Conservation (phyloP, 2,329 filamentous ascomycete species). For the Talaromyces sp. region DNA sequence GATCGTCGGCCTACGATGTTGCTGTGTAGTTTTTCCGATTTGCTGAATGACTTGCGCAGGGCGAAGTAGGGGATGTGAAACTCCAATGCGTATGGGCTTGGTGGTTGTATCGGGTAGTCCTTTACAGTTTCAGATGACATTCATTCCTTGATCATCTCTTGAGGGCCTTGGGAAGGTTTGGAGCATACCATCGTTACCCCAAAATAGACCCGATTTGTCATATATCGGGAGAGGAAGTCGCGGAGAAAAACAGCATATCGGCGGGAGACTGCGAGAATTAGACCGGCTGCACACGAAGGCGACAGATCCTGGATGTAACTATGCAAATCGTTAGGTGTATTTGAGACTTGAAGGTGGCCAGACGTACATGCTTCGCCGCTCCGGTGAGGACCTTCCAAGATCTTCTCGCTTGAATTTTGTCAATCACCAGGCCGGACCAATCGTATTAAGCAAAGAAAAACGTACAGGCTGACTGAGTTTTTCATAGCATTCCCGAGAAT, state of each 20-base stretch:
- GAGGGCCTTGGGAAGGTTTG: background rate
- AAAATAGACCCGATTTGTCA: background rate
- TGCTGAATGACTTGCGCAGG: background rate
- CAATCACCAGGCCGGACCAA: background rate
- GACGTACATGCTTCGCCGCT: slow-evolving; percentile 6
- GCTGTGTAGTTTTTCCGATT: background rate
- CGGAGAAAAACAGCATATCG: background rate
- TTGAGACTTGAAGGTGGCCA: background rate
- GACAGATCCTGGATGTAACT: slow-evolving; percentile 7
- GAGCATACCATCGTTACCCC: slow-evolving; percentile 1
- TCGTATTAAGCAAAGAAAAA: too few relatives aligned
- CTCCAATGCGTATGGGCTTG: background rate
- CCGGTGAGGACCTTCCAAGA: background rate
- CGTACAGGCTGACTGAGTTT: background rate
- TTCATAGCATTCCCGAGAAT: background rate
- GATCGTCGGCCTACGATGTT: background rate
- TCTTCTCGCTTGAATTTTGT: background rate
- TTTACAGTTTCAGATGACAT: background rate
- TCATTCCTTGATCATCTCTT: background rate
- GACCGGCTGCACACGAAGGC: background rate
- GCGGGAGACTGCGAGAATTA: background rate
- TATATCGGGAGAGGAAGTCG: slow-evolving; percentile 1
- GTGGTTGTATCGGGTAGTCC: background rate
- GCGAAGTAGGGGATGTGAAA: background rate
- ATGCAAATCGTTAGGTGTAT: background rate